A percentile compares a stretch with the other conserved stretches of the same genome.
These are phyloP conservation scores for Paracamarosporium sp. DNA, from an alignment of 2,329 filamentous ascomycete genomes.

Conservation along the genomic window DNA sequence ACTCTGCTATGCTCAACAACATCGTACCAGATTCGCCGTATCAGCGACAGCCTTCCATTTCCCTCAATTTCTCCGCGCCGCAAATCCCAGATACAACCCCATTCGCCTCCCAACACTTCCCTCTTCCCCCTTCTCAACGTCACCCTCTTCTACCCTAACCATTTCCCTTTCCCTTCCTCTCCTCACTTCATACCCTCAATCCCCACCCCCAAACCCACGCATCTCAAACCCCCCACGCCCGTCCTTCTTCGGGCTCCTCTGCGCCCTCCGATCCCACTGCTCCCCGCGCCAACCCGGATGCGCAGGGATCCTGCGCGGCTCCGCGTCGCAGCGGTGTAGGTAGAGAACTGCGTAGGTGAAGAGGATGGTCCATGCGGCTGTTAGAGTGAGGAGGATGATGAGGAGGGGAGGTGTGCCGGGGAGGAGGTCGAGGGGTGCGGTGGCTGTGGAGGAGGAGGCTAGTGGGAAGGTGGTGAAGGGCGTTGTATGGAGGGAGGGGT, in stretches of 20 bases:
- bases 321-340: neutral
- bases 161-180: neutral
- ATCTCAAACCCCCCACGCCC: neutral
- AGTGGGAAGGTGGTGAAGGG: too few species aligned
- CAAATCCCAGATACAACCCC: too few species aligned
- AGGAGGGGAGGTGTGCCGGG: neutral
- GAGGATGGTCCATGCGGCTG: neutral
- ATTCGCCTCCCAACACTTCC: too few species aligned
- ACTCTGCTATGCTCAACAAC: too few species aligned
- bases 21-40: too few species aligned
- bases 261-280: neutral
- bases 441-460: neutral
- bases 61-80: too few species aligned
- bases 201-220: neutral
- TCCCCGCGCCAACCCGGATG: neutral
- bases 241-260: neutral
- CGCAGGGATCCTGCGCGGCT: neutral
- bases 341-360: neutral
- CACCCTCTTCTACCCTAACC: neutral
- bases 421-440: neutral
- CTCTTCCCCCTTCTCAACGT: neutral
- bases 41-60: too few species aligned
- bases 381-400: neutral
- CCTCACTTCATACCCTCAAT: neutral
- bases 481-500: neutral